Conservation (phyloP, 2,329 filamentous ascomycete genomes). For the Pseudogymnoascus sp. region DNA sequence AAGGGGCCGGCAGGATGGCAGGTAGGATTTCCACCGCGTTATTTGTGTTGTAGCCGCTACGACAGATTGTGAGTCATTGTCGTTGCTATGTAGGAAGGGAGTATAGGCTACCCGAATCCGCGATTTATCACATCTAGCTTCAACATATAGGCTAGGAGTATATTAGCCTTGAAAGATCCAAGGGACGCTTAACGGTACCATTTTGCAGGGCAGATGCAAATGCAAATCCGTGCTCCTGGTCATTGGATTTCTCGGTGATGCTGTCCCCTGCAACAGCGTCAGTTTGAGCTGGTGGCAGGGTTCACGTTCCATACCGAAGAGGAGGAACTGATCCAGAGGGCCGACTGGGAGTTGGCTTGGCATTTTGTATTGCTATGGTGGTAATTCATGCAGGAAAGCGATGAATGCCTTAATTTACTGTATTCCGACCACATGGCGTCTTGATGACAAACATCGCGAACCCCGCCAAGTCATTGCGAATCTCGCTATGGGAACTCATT, state of each 20-base stretch:
- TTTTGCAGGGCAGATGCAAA: conserved; percentile 20
- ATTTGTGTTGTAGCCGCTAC: conserved; percentile 20
- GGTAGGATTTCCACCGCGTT: conserved; percentile 16
- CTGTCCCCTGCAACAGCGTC: conserved; percentile 18
- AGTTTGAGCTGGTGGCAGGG: not conserved
- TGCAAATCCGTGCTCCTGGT: conserved; percentile 18
- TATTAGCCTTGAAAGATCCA: not conserved
- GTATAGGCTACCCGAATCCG: conserved; percentile 13
- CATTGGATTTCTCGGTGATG: conserved; percentile 19
- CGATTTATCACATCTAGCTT: conserved; percentile 21
- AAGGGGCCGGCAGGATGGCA: conserved; percentile 16
- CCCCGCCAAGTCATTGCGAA: not conserved
- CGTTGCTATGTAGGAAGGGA: not conserved
- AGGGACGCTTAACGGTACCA: conserved; percentile 10
- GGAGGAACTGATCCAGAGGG: conserved; percentile 15
- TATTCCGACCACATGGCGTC: not conserved
- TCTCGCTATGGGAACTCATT: not conserved
- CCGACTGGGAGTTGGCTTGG: not conserved
- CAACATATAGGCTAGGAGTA: conserved; percentile 16
- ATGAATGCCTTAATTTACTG: not conserved
- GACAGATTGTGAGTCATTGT: not conserved
- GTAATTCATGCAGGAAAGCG: not conserved
- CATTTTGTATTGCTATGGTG: not conserved
- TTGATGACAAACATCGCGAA: not conserved
- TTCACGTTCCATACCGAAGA: conserved; percentile 15